These are phyloP conservation scores for Linderniella brevidens DNA, from an alignment of 257 asterid genomes.

Conservation along the genomic window DNA sequence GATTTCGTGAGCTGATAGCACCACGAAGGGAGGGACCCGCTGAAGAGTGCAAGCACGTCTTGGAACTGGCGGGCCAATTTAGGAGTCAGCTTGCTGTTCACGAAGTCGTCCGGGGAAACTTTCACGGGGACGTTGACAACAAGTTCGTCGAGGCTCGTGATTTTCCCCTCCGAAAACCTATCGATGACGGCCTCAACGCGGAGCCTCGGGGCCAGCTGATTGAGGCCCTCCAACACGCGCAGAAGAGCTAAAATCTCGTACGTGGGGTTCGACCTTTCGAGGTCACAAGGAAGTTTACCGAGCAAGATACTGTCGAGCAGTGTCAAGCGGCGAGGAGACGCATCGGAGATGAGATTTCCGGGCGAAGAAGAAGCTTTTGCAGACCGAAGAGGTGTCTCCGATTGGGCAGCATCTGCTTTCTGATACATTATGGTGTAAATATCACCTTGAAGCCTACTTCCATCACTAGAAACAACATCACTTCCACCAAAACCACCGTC, in stretches of 20 bases:
- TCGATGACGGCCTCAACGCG: conserved; percentile 46
- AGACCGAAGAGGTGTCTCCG: conserved; percentile 40
- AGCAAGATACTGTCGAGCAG: conserved; percentile 84
- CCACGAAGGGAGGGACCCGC: conserved; percentile 97
- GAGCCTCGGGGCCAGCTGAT: conserved; percentile 84
- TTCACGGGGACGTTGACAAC: conserved; percentile 26
- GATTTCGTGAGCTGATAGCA: conserved; percentile 93
- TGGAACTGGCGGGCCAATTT: conserved; percentile 90
- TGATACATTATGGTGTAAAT: conserved; percentile 82
- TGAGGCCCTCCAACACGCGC: conserved; percentile 80
- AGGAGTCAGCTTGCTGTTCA: conserved; percentile 82
- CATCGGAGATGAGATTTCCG: conserved; percentile 19
- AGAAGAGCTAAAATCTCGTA: conserved; percentile 74
- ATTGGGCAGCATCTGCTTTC: conserved; percentile 32
- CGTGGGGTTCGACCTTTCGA: conserved; percentile 79
- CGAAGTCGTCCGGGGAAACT: conserved; percentile 48
- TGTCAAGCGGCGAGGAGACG: conserved; percentile 35
- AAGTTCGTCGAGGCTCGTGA: conserved; percentile 33
- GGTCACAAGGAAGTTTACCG: conserved; percentile 89
- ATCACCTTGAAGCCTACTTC: conserved; percentile 75
- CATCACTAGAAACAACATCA: conserved; percentile 72
- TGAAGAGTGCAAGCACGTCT: conserved; percentile 94
- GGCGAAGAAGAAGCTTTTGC: conserved; percentile 40
- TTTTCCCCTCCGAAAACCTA: conserved; percentile 66
- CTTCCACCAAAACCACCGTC: conserved; percentile 50